Conservation (phyloP, 768 basidiomycete species). For the Amanita thiersii region DNA sequence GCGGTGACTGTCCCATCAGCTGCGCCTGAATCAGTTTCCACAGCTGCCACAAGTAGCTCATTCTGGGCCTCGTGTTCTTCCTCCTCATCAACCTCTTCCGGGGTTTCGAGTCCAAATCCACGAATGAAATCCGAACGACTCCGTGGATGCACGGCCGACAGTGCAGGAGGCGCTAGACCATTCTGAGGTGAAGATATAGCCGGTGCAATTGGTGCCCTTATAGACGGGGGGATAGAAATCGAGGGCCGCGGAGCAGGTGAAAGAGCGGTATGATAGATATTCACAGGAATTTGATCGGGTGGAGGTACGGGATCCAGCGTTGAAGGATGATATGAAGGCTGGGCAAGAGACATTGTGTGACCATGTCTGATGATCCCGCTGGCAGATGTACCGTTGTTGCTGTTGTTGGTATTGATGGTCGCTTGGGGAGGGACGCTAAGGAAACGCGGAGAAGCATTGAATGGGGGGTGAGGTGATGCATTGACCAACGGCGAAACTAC, state of each 20-base stretch:
- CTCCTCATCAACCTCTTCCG: conserved; percentile 64
- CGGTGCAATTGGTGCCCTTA: conserved; percentile 12
- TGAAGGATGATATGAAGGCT: conserved; percentile 32
- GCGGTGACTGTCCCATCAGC: conserved; percentile 14
- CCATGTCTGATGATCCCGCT: conserved; percentile 53
- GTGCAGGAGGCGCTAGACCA: conserved; percentile 36
- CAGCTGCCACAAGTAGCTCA: conserved; percentile 25
- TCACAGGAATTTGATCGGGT: conserved; percentile 14
- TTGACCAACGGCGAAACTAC: conserved; percentile 47
- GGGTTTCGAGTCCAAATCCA: conserved; percentile 76
- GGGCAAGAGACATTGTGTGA: conserved; percentile 67
- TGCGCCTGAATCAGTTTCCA: conserved; percentile 15
- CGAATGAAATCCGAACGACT: conserved; percentile 66
- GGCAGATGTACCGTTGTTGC: conserved; percentile 13
- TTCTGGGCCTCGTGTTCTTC: conserved; percentile 31
- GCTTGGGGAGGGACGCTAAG: conserved; percentile 38
- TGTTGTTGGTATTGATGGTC: no score
- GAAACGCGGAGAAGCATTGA: conserved; percentile 32
- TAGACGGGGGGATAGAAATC: not conserved
- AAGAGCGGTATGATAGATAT: conserved; percentile 5
- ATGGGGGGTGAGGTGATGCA: conserved; percentile 57
- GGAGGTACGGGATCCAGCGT: conserved; percentile 10
- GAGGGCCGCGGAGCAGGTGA: conserved; percentile 8
- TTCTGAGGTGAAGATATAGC: conserved; percentile 11
- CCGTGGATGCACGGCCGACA: conserved; percentile 36